Conservation (phyloP, 441 rosid species). For the Jatropha multifida region DNA sequence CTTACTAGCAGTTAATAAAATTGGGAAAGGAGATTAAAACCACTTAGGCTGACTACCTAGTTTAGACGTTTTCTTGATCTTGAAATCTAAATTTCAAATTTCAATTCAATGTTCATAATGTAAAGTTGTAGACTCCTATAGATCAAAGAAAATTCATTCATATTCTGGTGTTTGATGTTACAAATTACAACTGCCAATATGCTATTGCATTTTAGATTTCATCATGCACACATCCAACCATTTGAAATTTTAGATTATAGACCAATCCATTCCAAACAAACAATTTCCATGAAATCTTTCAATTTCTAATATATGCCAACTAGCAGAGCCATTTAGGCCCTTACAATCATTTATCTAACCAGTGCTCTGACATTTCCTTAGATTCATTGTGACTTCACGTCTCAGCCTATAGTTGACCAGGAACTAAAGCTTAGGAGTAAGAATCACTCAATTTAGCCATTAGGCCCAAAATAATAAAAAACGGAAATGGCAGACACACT, state of each 20-base stretch:
- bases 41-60: background rate
- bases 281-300: no score
- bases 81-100: background rate
- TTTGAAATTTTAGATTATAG: background rate
- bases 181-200: background rate
- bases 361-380: background rate
- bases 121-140: background rate
- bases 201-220: background rate
- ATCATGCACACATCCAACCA: background rate
- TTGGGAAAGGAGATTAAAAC: background rate
- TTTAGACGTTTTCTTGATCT: background rate
- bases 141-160: background rate
- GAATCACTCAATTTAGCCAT: background rate
- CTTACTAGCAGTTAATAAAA: background rate
- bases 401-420: background rate
- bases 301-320: background rate
- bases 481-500: background rate
- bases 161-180: background rate
- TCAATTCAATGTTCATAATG: background rate
- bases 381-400: background rate
- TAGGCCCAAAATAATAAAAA: constrained; percentile 10
- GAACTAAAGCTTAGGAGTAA: background rate
- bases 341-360: background rate
- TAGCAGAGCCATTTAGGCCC: background rate
- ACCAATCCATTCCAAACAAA: no score